Evolutionary conservation across 208 protist genomes (phyloP).

Genomic region (Strigomonas culicis): DNA sequence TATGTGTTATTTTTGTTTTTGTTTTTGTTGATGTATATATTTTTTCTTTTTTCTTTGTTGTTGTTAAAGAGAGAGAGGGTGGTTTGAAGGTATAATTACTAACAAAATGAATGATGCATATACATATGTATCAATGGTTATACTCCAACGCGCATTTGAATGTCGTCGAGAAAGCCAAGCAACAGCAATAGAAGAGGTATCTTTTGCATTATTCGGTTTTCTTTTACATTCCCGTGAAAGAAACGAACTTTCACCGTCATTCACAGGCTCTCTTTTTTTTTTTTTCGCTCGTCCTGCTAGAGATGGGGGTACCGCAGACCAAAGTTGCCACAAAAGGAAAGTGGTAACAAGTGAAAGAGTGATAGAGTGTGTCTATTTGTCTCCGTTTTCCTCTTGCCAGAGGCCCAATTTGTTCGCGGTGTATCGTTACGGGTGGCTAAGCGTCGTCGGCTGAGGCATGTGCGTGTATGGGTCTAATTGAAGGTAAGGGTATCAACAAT

Average conservation of each 20-base stretch:
- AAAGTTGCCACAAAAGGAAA: too few relatives aligned
- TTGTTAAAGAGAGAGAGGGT: not conserved
- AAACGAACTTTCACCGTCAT: too few relatives aligned
- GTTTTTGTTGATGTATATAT: not conserved
- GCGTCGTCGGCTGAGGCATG: too few relatives aligned
- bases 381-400: not conserved
- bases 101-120: not conserved
- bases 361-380: not conserved
- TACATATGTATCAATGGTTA: not conserved
- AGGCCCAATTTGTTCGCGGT: not conserved
- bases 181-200: not conserved
- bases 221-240: conserved; percentile 5
- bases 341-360: too few relatives aligned
- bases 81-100: not conserved
- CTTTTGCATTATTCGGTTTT: conserved; percentile 4
- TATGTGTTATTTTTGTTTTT: conserved; percentile 2
- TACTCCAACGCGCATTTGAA: not conserved
- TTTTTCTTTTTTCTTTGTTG: not conserved
- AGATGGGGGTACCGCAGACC: too few relatives aligned
- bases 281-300: not conserved
- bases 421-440: too few relatives aligned
- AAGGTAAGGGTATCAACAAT: conserved; percentile 25
- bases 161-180: not conserved
- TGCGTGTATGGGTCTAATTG: too few relatives aligned
- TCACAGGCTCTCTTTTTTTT: too few relatives aligned